A percentile compares a stretch with the other conserved stretches of the same genome.
phyloP scores from a whole-genome alignment of 2,329 filamentous ascomycete species.

The Cercospora janseana region DNA sequence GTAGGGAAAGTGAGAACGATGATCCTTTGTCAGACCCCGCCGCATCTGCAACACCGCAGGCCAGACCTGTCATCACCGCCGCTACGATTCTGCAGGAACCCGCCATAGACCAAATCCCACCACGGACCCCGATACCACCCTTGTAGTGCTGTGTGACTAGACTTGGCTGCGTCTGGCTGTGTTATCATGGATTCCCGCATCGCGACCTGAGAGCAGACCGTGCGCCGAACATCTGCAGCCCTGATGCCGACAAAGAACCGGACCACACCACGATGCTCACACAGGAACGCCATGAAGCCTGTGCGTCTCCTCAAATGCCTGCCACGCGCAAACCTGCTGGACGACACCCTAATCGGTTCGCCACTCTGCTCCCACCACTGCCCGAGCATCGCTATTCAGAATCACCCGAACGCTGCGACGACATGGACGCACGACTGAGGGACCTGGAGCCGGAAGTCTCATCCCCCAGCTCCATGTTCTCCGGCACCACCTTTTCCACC shows the following conservation, averaged over 20 bases:
- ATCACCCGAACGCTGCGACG: slow-evolving; percentile 6
- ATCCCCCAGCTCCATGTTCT: slow-evolving; percentile 17
- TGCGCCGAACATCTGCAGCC: slow-evolving; percentile 11
- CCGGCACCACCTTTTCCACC: slow-evolving; percentile 14
- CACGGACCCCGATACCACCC: not conserved
- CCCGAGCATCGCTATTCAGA: slow-evolving; percentile 7
- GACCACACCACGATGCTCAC: slow-evolving; percentile 3
- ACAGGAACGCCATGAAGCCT: slow-evolving; percentile 5
- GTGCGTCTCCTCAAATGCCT: slow-evolving; percentile 1
- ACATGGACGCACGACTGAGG: slow-evolving; percentile 1
- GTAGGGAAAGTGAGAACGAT: slow-evolving; percentile 1
- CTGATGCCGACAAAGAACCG: slow-evolving; percentile 12
- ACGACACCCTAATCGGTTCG: slow-evolving; percentile 13
- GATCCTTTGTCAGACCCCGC: slow-evolving; percentile 10
- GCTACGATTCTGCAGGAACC: not conserved
- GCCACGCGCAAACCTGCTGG: slow-evolving; percentile 5
- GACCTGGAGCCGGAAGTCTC: not conserved
- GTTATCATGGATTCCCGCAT: slow-evolving; percentile 11
- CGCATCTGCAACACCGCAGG: slow-evolving; percentile 2
- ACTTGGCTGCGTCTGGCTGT: slow-evolving; percentile 2
- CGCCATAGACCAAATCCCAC: not conserved
- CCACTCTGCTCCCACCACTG: slow-evolving; percentile 10
- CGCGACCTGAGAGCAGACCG: slow-evolving; percentile 4
- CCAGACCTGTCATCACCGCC: not conserved
- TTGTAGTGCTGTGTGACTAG: slow-evolving; percentile 6